phyloP scores from a whole-genome alignment of 2,329 filamentous ascomycete species.

The Colletotrichum chlorophyti region DNA sequence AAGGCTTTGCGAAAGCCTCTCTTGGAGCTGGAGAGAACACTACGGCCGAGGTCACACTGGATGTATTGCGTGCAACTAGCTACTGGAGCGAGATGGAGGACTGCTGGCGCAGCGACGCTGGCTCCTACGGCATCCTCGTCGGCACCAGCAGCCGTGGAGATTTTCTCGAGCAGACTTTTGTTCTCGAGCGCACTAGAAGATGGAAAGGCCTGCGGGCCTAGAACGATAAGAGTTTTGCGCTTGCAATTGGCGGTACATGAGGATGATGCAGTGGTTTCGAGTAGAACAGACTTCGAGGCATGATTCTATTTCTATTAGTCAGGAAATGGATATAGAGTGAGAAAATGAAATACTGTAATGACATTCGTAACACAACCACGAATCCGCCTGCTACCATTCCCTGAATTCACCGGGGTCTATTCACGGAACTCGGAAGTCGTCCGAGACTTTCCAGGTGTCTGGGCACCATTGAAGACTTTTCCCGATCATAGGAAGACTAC shows the following conservation, averaged over 20 bases:
- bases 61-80: slow-evolving; percentile 42
- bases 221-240: background rate
- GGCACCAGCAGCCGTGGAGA: slow-evolving; percentile 38
- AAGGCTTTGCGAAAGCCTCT: slow-evolving; percentile 50
- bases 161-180: slow-evolving; percentile 29
- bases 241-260: background rate
- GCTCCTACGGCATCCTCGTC: slow-evolving; percentile 44
- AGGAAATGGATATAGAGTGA: no score
- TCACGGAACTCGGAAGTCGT: slow-evolving; percentile 4
- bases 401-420: no score
- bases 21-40: slow-evolving; percentile 43
- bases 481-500: background rate
- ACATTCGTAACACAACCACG: no score
- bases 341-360: no score
- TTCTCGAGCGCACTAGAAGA: slow-evolving; percentile 23
- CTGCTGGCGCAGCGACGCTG: slow-evolving; percentile 46
- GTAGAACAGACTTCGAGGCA: no score
- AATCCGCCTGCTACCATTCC: no score
- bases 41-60: slow-evolving; percentile 37
- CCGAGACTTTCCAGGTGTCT: slow-evolving; percentile 6
- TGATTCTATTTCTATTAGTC: no score
- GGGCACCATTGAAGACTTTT: background rate
- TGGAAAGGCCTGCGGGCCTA: slow-evolving; percentile 24
- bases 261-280: background rate
- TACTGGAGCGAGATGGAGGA: slow-evolving; percentile 49